Base-by-base conservation (phyloP, 371 early-diverging fungal genomes). In the Haplosporangium sp. region DNA sequence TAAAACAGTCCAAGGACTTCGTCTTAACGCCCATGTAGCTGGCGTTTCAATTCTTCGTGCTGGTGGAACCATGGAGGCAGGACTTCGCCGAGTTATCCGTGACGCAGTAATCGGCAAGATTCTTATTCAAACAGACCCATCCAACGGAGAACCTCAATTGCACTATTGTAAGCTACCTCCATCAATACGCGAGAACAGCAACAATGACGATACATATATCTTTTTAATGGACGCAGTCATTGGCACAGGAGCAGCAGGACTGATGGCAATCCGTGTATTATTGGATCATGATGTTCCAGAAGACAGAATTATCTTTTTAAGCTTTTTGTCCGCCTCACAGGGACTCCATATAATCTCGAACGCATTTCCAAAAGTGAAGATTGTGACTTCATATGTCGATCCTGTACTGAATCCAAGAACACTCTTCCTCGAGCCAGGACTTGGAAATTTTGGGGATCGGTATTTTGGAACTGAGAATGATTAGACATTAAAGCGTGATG, bases 221-320 rank as follows among this genome's bases (percentile, higher is more conserved):
- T 70, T 79, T 19, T 66, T 69, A 55, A 83, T 86, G 86, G 95
- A 95, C 82, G 92, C 95, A 3, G 91, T 92, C 44, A 86, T 95
- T 27, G 94, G 92, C 2, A 92, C 95, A 11, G 97, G 98, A 37
- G 98, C 96, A 10, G 94, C 95, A 11, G 96, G 94, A 3, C 67
- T 96, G 81, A 96, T 96, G 97, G 97, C 98, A 6, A 92, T 97
- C 42, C 92, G 96, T 35, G 95, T 96, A 34, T 82, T 96, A 65
- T 74, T 94, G 11, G 98, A 96, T 82, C 95, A 97, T 71, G 91
- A 92, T 63, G 95, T 96, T 3, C 91, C 91, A 0, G 94, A 95
- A 88, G 91, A 94, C 40, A 84, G 88, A 67, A 96, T 97, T 65
- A 89, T 96, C 38, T 95, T 96, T 79, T 82, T 95, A 45, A 87